Base-by-base conservation (phyloP, 805 yeast genomes). In the Teunomyces tritomae region DNA sequence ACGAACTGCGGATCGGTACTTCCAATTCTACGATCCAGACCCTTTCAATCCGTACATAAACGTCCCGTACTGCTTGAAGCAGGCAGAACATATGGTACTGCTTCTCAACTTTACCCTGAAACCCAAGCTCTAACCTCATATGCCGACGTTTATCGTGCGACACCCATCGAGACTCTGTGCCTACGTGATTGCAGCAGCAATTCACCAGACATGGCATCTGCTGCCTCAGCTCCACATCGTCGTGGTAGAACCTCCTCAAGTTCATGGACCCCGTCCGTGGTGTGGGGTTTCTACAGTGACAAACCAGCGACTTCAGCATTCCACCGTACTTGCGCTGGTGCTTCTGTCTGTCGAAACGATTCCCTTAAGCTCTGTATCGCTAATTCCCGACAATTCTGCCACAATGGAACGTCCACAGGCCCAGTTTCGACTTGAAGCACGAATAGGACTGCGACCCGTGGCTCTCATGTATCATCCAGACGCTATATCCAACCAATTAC, bases 221-320 rank as follows among this genome's bases (percentile, higher is more conserved):
- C 9, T 32, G 13, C 34, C 34, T 13, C 17, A 32, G 13, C 17
- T 32, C 34, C 17, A 7, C 10, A 13, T 32, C 4, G 16, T 32
- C 34, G 34, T 32, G 34, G 10, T 32, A 5, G 34, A 32, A 11
- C 34, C 34, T 32, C 34, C 17, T 30, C 14, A n/a, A 10, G 14
- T 32, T 14, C 13, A 32, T 6, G 40, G 40, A 4, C 29, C 40
- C 5, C 40, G 29, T 17, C 65, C 67, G 4, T 64, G 68, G 66
- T 65, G 70, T 49, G 70, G 68, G 3, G 56, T 52, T 24, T 54
- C 53, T 26, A 62, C 61, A 1, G 35, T 61, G 1, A 57, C 51
- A 28, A 49, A 49, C 41, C 49, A 32, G 3, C 52, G 52, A 4
- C 51, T 53, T 14, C 28, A 32, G 14, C 47, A 7, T 57, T 10